Base-by-base conservation (phyloP, 1,139 yeast species). In the Sugiyamaella xylanicola region DNA sequence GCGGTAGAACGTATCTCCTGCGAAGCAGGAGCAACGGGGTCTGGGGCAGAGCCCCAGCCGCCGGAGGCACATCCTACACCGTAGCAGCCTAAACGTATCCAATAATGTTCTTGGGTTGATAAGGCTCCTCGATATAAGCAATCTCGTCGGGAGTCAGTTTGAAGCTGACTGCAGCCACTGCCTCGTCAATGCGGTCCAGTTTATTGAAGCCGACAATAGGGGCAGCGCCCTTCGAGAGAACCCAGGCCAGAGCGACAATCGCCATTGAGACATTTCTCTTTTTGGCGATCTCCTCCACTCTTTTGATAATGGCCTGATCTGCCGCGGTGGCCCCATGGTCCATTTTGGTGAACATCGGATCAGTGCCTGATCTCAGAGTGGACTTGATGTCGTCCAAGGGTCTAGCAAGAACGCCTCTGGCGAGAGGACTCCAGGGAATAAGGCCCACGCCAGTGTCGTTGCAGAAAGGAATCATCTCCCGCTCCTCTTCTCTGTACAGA, bases 171-270 rank as follows among this genome's bases (percentile, higher is more conserved):
- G 85, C 82, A 8, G 63, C 69, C n/a, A 82, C 54, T 1, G 81
- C 80, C 61, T 84, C 87, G 35, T 80, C 81, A 19, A 84, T 76
- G 59, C 87, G 73, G 59, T 73, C 75, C 5, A 69, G 71, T 21
- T 77, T 76, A 58, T 71, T 77, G 53, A 84, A 65, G 0, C 88
- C 89, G 11, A 84, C 78, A 59, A 84, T 80, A 1, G 86, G 85
- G 39, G 64, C 56, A 8, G 72, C 65, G 4, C 85, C 86, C 64
- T 83, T 83, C 42, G 72, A 58, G 7, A 82, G 58, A 2, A 74
- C 74, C 85, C 86, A 84, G 2, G 85, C 82, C 7, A 78, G 73
- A 2, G 86, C 75, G 13, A 84, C 68, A 17, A 72, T 71, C 0
- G 85, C 81, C 86, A 83, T 83, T 5, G 78, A 66, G 17, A 73